These are phyloP conservation scores for Phialophora verrucosa DNA, from an alignment of 2,329 filamentous ascomycete genomes.

Conservation along the genomic window DNA sequence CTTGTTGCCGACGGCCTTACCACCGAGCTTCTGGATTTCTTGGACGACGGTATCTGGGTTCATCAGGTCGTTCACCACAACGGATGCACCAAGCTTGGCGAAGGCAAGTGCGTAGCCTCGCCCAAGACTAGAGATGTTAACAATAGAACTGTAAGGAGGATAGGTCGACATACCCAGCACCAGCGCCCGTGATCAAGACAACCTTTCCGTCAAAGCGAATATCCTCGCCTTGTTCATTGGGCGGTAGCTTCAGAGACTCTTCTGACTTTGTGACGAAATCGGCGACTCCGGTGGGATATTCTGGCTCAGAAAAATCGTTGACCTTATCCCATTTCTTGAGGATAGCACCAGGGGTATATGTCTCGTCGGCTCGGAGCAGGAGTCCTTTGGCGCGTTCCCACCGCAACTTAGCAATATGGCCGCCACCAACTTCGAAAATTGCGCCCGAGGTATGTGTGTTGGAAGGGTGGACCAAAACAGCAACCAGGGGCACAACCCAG, in stretches of 20 bases:
- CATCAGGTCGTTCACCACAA: conserved; percentile 95
- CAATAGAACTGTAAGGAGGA: conserved; percentile 24
- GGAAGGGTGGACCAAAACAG: conserved; percentile 81
- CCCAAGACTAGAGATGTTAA: conserved; percentile 68
- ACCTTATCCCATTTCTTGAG: conserved; percentile 89
- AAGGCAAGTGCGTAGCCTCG: conserved; percentile 89
- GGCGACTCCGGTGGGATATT: conserved; percentile 81
- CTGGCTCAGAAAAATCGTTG: conserved; percentile 80
- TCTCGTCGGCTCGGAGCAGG: conserved; percentile 85
- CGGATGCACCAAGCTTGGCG: conserved; percentile 77
- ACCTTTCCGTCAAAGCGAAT: conserved; percentile 84
- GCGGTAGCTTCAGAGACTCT: conserved; percentile 76
- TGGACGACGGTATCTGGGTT: conserved; percentile 89
- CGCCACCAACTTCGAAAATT: conserved; percentile 93
- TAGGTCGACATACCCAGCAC: conserved; percentile 66
- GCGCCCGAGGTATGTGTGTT: conserved; percentile 82
- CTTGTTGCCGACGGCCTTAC: conserved; percentile 90
- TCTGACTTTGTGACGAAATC: conserved; percentile 89
- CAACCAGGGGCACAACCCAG: conserved; percentile 93
- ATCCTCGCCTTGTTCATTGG: conserved; percentile 73
- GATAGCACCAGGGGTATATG: conserved; percentile 85
- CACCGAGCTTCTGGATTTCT: conserved; percentile 89
- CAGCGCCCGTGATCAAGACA: conserved; percentile 84
- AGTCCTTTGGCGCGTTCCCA: conserved; percentile 94
- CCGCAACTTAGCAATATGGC: conserved; percentile 87